Evolutionary conservation across 192 early-diverging fungal genomes (phyloP), one percentile per base, ranked within the genome.

Genomic region (Mortierella hygrophila): DNA sequence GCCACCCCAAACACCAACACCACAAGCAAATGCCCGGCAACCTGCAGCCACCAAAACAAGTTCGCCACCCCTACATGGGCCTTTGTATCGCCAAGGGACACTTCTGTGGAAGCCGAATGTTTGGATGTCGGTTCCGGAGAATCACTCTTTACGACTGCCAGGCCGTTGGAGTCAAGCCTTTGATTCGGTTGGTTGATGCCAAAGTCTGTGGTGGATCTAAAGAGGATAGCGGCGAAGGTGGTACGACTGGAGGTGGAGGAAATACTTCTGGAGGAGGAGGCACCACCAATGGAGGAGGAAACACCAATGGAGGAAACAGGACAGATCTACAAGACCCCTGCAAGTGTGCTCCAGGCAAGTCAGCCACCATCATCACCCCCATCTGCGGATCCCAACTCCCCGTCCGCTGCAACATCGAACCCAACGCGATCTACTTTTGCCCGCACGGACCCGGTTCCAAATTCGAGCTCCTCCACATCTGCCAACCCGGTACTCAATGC

Each of bases 311-410:
- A 57, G 55, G 55, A 57, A 26, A 23, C 55, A 23, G 55, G 23
- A 23, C 21, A 57, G 23, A 23, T 26, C 20, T 23, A 26, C 44
- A 46, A 20, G 10, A 20, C 42, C 11, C 15, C 41, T 40, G 57
- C 75, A 76, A 47, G 71, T 75, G 35, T 63, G 68, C 35, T 74
- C 76, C 18, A 47, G 75, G n/a, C 60, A 72, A 1, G 18, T 71
- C 4, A 68, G 70, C 23, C 74, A 76, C 26, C 74, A 75, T 3
- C 69, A 55, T 6, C 37, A 55, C 0, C 47, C 41, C 18, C 40
- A 80, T 35, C 72, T 71, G 13, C 74, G 68, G 68, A 26, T 57
- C 55, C 6, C 55, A 57, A 18, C 37, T 70, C 6, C 68, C 68
- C n/a, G 18, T 15, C 15, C 16, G 40, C 32, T 70, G 68, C 68